Conservation (phyloP, 2,329 filamentous ascomycete genomes). For the Arthrobotrys sinensis region DNA sequence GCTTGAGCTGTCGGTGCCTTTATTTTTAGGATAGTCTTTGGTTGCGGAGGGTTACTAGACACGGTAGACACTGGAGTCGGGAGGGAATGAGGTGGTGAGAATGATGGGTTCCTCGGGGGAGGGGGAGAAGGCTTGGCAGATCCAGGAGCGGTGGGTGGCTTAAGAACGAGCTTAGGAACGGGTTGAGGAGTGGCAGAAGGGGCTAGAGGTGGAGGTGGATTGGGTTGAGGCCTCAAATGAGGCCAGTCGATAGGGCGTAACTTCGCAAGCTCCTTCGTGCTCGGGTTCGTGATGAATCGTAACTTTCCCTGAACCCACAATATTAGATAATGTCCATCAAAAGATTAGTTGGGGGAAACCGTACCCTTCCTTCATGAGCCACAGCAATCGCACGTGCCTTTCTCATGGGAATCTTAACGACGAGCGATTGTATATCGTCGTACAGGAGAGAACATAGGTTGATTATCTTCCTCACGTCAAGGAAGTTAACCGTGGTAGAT, state of each 20-base stretch:
- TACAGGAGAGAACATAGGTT: slow-evolving; percentile 72
- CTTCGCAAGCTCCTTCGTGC: slow-evolving; percentile 40
- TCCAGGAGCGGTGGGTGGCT: slow-evolving; percentile 25
- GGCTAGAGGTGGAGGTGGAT: slow-evolving; percentile 37
- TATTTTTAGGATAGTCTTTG: slow-evolving; percentile 45
- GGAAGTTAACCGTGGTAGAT: slow-evolving; percentile 70
- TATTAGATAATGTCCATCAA: slow-evolving; percentile 39
- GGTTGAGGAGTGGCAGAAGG: slow-evolving; percentile 43
- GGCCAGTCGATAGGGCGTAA: slow-evolving; percentile 53
- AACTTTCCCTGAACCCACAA: slow-evolving; percentile 62
- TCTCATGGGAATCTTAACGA: slow-evolving; percentile 67
- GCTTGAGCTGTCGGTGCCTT: slow-evolving; percentile 33
- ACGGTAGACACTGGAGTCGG: slow-evolving; percentile 37
- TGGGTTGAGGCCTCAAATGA: slow-evolving; percentile 36
- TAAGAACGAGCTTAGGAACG: slow-evolving; percentile 40
- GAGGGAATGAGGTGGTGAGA: slow-evolving; percentile 38
- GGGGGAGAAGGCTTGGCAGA: slow-evolving; percentile 47
- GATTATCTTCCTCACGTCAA: slow-evolving; percentile 71
- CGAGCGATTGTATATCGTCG: slow-evolving; percentile 70
- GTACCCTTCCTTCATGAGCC: slow-evolving; percentile 67
- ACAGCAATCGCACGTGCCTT: slow-evolving; percentile 70
- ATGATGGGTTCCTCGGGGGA: slow-evolving; percentile 20
- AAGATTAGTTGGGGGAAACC: slow-evolving; percentile 36
- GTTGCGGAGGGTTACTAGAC: slow-evolving; percentile 20
- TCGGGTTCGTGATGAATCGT: slow-evolving; percentile 62